Evolutionary conservation across 176 grass and related monocot species (phyloP), one percentile per base, ranked within the genome.

Genomic region (Thinopyrum elongatum): DNA sequence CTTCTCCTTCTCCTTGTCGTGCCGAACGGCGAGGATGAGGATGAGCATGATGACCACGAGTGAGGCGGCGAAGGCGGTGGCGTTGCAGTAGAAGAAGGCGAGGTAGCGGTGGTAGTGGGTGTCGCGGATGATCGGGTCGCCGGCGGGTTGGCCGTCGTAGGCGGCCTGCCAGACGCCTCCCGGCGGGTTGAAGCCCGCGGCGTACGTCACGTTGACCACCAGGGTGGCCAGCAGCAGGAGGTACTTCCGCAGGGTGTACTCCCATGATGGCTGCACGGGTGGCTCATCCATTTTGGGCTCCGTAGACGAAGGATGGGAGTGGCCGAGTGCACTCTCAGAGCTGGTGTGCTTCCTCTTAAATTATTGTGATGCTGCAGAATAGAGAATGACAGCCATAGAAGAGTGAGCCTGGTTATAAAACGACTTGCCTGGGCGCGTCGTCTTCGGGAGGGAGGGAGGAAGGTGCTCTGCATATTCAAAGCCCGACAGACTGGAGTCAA

Each of bases 81-180:
- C 87, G 12, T 89, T 89, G 49, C 44, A 64, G 36, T 88, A 76
- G 80, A 78, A 88, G 71, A 88, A 88, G 2, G 11, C 9, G 3
- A 51, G 27, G 86, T 88, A 83, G 1, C 71, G 86, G 26, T 0
- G 0, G 74, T 34, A 42, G 31, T 58, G 25, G 39, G 36, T 42
- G 51, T 65, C 7, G 7, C 39, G 79, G 29, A 82, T 10, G 35
- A 83, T 53, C 4, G 86, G 62, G 7, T 39, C 58, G 4, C 87
- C 87, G 11, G 87, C 46, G 14, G 19, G 19, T 33, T 27, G 28
- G 16, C 26, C 17, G 16, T 6, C 13, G 14, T 0, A 0, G 19
- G 17, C n/a, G 0, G 53, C 74, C 64, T 68, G 81, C 87, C 87
- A 89, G 4, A 74, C 68, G 1, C 87, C 87, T 0, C 87, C 80